phyloP scores from a whole-genome alignment of 2,329 filamentous ascomycete species.

The Sclerotinia nivalis region DNA sequence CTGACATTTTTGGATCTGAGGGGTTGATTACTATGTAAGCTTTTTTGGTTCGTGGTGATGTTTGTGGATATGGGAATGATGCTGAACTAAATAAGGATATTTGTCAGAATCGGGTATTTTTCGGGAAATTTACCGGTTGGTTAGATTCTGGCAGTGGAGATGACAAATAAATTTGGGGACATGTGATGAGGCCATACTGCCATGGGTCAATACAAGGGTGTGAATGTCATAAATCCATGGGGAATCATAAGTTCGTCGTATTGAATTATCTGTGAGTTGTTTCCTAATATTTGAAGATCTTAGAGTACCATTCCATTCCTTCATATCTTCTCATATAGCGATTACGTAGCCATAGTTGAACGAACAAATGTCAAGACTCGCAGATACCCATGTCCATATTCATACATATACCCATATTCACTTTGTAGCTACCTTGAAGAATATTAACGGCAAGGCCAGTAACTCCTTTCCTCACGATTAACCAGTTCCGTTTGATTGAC shows the following conservation, averaged over 20 bases:
- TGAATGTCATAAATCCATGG: background rate
- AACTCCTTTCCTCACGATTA: background rate
- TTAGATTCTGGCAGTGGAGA: background rate
- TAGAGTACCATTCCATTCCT: too few species aligned
- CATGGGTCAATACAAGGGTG: background rate
- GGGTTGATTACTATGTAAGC: background rate
- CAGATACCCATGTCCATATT: background rate
- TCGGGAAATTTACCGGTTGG: background rate
- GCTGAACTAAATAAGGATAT: background rate
- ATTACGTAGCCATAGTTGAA: background rate
- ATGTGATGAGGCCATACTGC: background rate
- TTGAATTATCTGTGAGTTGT: too few species aligned
- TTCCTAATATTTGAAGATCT: background rate
- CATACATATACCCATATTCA: background rate
- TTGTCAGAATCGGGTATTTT: background rate
- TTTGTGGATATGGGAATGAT: background rate
- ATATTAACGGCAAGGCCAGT: background rate
- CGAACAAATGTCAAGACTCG: background rate
- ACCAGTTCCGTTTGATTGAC: background rate
- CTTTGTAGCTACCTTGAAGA: background rate
- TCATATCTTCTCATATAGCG: background rate
- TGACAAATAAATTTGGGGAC: background rate
- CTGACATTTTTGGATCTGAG: constrained; percentile 2
- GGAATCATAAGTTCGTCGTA: background rate
- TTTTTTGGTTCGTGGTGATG: background rate